A percentile compares a stretch with the other conserved stretches of the same genome.
Evolutionary conservation across 805 yeast genomes (phyloP).

Genomic region (Yamadazyma olivae): DNA sequence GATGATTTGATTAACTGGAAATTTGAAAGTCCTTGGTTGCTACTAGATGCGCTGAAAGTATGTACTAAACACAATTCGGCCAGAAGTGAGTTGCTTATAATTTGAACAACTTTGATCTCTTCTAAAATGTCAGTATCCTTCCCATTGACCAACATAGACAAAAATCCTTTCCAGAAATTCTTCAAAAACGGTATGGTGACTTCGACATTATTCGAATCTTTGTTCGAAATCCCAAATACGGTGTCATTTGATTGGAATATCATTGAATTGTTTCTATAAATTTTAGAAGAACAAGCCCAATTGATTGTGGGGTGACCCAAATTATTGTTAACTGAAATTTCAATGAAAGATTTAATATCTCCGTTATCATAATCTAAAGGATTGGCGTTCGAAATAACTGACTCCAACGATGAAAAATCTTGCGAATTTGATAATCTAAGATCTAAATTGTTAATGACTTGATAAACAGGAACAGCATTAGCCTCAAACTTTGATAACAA

Average conservation of each 20-base stretch:
- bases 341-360: slow-evolving; percentile 21
- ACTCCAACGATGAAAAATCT: slow-evolving; percentile 10
- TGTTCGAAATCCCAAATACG: slow-evolving; percentile 28
- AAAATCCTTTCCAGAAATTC: slow-evolving; percentile 37
- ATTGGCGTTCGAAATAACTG: slow-evolving; percentile 11
- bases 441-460: slow-evolving; percentile 17
- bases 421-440: slow-evolving; percentile 7
- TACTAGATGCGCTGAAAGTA: slow-evolving; percentile 10
- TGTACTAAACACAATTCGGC: slow-evolving; percentile 15
- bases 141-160: slow-evolving; percentile 34
- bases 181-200: slow-evolving; percentile 36
- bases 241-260: slow-evolving; percentile 23
- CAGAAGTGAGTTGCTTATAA: slow-evolving; percentile 18
- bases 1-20: slow-evolving; percentile 12
- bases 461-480: slow-evolving; percentile 17
- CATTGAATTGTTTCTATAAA: slow-evolving; percentile 19
- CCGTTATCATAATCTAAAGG: slow-evolving; percentile 20
- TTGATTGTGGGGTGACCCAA: slow-evolving; percentile 12
- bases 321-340: slow-evolving; percentile 13
- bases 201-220: slow-evolving; percentile 15
- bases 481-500: slow-evolving; percentile 7
- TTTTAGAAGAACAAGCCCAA: slow-evolving; percentile 27
- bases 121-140: slow-evolving; percentile 11
- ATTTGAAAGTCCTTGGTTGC: slow-evolving; percentile 6
- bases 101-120: slow-evolving; percentile 26